Conservation (phyloP, 2,329 filamentous ascomycete genomes). For the Davidsoniella virescens region DNA sequence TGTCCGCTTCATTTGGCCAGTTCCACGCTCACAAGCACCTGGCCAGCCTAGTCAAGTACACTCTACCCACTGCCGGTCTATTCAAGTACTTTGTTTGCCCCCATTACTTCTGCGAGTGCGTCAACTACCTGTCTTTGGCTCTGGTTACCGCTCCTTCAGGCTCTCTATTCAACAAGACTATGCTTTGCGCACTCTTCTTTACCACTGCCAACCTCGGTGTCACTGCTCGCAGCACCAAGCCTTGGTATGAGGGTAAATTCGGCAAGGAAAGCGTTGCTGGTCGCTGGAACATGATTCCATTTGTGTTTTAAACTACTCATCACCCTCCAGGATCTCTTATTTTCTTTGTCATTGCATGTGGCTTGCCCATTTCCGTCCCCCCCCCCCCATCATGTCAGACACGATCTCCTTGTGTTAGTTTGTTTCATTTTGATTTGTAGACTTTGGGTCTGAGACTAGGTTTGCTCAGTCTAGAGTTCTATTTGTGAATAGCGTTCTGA, state of each 20-base stretch:
- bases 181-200: constrained; percentile 55
- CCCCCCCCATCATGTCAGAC: too few relatives aligned
- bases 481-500: too few relatives aligned
- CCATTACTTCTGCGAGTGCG: constrained; percentile 80
- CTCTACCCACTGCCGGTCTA: constrained; percentile 54
- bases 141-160: constrained; percentile 56
- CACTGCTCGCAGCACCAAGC: constrained; percentile 60
- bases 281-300: constrained; percentile 65
- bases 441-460: too few relatives aligned
- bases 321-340: too few relatives aligned
- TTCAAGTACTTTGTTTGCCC: constrained; percentile 66
- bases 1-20: constrained; percentile 56
- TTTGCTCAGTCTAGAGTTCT: too few relatives aligned
- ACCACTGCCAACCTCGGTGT: constrained; percentile 65
- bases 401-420: too few relatives aligned
- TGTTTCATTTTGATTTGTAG: too few relatives aligned
- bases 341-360: too few relatives aligned
- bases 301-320: constrained; percentile 33
- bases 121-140: constrained; percentile 67
- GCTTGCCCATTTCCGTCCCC: too few relatives aligned
- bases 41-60: constrained; percentile 62
- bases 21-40: constrained; percentile 57
- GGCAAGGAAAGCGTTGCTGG: constrained; percentile 43
- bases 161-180: constrained; percentile 50
- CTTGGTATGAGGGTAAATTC: constrained; percentile 68